Conservation (phyloP, 2,329 filamentous ascomycete genomes). For the Fusarium torulosum region DNA sequence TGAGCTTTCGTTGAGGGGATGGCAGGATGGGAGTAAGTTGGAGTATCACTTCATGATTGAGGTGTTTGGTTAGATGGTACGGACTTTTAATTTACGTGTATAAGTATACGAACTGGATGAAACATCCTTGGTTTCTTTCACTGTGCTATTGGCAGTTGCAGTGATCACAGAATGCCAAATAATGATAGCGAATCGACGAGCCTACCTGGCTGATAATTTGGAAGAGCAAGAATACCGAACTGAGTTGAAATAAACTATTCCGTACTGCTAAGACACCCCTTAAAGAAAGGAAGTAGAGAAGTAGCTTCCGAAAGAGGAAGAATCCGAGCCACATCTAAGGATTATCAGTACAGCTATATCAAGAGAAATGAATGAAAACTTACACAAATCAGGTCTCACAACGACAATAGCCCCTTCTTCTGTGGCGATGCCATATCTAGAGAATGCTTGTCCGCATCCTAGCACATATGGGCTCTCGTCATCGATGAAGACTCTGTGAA, state of each 20-base stretch:
- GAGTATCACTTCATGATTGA: slow-evolving; percentile 71
- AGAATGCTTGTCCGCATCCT: slow-evolving; percentile 20
- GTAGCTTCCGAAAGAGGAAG: background rate
- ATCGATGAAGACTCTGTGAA: slow-evolving; percentile 36
- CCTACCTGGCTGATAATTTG: no score
- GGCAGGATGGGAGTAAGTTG: slow-evolving; percentile 64
- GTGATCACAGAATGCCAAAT: no score
- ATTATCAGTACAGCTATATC: background rate
- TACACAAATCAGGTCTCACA: slow-evolving; percentile 41
- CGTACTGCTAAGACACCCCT: background rate
- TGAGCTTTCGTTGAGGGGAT: slow-evolving; percentile 62
- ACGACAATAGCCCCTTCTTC: slow-evolving; percentile 26
- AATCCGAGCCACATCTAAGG: slow-evolving; percentile 23
- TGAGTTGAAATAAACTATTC: accelerated
- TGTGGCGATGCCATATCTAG: slow-evolving; percentile 27
- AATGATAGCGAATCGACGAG: no score
- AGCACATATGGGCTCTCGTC: slow-evolving; percentile 28
- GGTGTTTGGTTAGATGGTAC: slow-evolving; percentile 60
- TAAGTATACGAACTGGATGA: background rate
- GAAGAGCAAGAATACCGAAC: no score
- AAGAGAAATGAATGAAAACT: background rate
- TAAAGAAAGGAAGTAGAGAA: slow-evolving; percentile 9
- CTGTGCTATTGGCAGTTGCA: no score
- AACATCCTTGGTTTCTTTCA: background rate
- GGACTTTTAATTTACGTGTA: background rate